A percentile compares a stretch with the other conserved stretches of the same genome.
These are phyloP conservation scores for Talaromyces rugulosus DNA, from an alignment of 2,329 filamentous ascomycete genomes.

Conservation along the genomic window DNA sequence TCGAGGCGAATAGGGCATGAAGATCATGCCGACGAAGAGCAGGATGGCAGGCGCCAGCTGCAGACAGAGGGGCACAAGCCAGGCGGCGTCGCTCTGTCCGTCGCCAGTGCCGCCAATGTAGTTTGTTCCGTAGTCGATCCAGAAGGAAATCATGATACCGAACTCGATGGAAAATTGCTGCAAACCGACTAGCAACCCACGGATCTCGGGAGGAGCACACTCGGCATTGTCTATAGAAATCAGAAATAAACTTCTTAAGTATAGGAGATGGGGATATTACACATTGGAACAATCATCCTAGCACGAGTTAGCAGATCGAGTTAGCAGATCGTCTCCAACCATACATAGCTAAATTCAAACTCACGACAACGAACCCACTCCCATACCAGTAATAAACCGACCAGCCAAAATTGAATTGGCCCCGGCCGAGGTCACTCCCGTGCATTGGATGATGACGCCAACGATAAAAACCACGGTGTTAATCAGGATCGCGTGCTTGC, in stretches of 20 bases:
- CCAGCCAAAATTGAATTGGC: slow-evolving; percentile 57
- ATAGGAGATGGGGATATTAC: slow-evolving; percentile 45
- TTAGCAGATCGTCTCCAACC: not conserved
- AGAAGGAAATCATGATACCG: slow-evolving; percentile 50
- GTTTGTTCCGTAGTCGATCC: slow-evolving; percentile 45
- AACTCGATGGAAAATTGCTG: slow-evolving; percentile 62
- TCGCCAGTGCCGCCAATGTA: slow-evolving; percentile 58
- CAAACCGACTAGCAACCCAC: slow-evolving; percentile 61
- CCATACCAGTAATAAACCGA: slow-evolving; percentile 58
- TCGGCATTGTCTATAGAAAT: slow-evolving; percentile 38
- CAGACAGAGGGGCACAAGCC: slow-evolving; percentile 44
- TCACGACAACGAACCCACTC: slow-evolving; percentile 47
- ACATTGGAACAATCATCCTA: slow-evolving; percentile 43
- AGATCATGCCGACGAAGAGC: slow-evolving; percentile 69
- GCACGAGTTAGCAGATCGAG: not conserved
- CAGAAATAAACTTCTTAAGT: slow-evolving; percentile 63
- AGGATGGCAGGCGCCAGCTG: slow-evolving; percentile 61
- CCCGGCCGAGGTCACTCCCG: slow-evolving; percentile 44
- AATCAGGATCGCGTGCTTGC: slow-evolving; percentile 57
- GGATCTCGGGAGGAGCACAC: slow-evolving; percentile 57
- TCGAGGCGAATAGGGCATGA: slow-evolving; percentile 74
- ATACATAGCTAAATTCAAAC: not conserved
- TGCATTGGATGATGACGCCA: slow-evolving; percentile 61
- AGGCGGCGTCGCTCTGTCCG: slow-evolving; percentile 56
- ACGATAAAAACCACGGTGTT: slow-evolving; percentile 47